A percentile compares a stretch with the other conserved stretches of the same genome.
phyloP scores from a whole-genome alignment of 306 rosid species.

The Amphicarpaea edgeworthii region DNA sequence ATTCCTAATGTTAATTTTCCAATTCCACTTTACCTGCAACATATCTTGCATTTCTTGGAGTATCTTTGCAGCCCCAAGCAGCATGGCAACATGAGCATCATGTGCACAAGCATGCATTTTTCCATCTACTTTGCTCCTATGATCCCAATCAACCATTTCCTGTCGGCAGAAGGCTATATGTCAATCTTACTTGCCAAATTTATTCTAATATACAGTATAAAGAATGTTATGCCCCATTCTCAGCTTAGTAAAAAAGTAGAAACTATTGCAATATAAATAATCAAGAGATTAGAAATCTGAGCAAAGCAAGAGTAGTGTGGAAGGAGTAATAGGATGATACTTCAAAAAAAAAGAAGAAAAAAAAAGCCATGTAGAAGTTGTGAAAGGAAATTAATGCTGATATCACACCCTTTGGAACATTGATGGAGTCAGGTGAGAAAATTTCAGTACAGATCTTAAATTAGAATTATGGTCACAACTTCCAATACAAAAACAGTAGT shows the following conservation, averaged over 20 bases:
- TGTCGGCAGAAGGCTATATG: constrained; percentile 31
- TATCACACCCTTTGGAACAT: background rate
- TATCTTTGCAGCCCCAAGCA: constrained; percentile 90
- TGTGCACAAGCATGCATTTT: constrained; percentile 97
- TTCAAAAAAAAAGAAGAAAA: background rate
- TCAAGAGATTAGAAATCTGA: background rate
- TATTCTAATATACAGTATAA: too few relatives aligned
- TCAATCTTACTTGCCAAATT: constrained; percentile 36
- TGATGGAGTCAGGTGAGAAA: background rate
- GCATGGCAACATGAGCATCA: constrained; percentile 89
- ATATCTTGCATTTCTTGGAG: constrained; percentile 64
- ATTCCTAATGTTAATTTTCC: background rate
- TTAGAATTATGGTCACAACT: background rate
- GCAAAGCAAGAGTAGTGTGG: background rate
- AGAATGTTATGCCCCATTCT: constrained; percentile 13
- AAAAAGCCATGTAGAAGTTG: background rate
- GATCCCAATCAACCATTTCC: constrained; percentile 91
- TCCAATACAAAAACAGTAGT: background rate
- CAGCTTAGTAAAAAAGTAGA: background rate
- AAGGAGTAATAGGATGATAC: background rate
- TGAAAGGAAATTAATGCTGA: constrained; percentile 8
- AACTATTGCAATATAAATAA: background rate
- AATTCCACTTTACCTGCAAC: constrained; percentile 60
- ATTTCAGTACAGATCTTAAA: background rate
- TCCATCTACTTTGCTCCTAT: constrained; percentile 85